Percentiles rank a stretch among this genome's conserved stretches.
phyloP scores from a whole-genome alignment of 768 basidiomycete species.

The Leccinum incarnatum region DNA sequence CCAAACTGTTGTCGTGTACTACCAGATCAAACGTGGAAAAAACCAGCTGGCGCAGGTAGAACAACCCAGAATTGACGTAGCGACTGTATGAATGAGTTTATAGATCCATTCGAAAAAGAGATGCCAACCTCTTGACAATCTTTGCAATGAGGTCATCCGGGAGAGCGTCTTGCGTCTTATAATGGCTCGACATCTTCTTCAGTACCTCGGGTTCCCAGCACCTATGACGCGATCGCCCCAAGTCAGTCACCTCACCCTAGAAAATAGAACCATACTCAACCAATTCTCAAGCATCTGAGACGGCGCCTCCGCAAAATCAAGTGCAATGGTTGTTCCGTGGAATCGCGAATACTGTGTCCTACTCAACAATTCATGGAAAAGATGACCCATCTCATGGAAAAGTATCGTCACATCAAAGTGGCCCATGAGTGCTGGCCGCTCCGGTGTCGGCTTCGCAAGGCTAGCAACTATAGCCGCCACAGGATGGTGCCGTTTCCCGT shows the following conservation, averaged over 20 bases:
- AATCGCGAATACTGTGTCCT: constrained; percentile 70
- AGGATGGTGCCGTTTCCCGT: constrained; percentile 68
- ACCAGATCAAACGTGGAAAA: constrained; percentile 45
- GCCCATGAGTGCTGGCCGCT: constrained; percentile 81
- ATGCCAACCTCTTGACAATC: constrained; percentile 62
- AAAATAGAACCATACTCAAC: constrained; percentile 32
- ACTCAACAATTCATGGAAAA: constrained; percentile 68
- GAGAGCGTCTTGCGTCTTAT: constrained; percentile 68
- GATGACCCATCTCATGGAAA: constrained; percentile 88
- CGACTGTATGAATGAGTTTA: constrained; percentile 37
- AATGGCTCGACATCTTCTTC: constrained; percentile 75
- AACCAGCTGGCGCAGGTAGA: constrained; percentile 70
- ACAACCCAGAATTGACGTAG: constrained; percentile 80
- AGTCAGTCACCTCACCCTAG: not conserved
- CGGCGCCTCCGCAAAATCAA: constrained; percentile 88
- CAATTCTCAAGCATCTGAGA: constrained; percentile 94
- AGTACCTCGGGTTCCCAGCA: constrained; percentile 84
- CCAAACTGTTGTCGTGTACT: constrained; percentile 39
- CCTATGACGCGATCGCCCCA: constrained; percentile 31
- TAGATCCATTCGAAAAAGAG: not conserved
- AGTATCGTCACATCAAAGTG: constrained; percentile 88
- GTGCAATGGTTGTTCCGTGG: constrained; percentile 78
- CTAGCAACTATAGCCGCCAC: constrained; percentile 88
- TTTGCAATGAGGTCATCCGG: constrained; percentile 69
- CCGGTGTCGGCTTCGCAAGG: constrained; percentile 79